Base-by-base conservation (phyloP, 257 asterid species). In the Solanum ossicruentum region DNA sequence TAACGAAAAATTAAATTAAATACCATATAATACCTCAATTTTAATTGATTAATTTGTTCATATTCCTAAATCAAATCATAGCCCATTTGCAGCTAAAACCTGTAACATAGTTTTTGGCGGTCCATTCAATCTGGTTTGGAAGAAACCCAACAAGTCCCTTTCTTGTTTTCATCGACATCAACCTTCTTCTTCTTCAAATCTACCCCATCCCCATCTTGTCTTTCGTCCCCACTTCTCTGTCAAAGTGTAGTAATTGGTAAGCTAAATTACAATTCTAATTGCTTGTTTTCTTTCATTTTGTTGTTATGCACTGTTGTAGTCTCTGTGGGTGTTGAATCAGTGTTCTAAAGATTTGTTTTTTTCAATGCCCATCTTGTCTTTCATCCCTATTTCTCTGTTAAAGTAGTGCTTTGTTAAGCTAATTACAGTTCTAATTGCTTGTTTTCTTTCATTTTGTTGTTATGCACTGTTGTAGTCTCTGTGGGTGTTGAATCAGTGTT, bases 111-210 rank as follows among this genome's bases (percentile, higher is more conserved):
- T 3, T 11, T 70, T 86, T 65, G 90, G 88, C 91, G 89, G 90
- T 86, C 83, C 81, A 56, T 86, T 75, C 89, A 70, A 84, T 65
- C 23, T 81, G 26, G 21, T 12, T 12, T 17, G n/a, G 71, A 55
- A 39, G 36, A 45, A 6, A 36, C 41, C 41, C 41, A 36, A 36
- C 43, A 49, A 20, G 17, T 51, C 87, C 41, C 88, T 52, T 77
- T 77, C 88, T 88, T 84, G 89, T 82, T 82, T 67, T 86, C 91
- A 88, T 88, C 91, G 91, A 84, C 85, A 56, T 67, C 85, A 66
- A 47, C 20, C 26, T 28, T 28, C 45, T 26, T 47, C 41, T 45
- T 41, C 83, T 85, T 65, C 67, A 86, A 84, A 86, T 82, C 87
- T 86, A 71, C 43, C 88, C 67, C 57, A 18, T 61, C 16, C 66